A percentile compares a stretch with the other conserved stretches of the same genome.
Conservation (phyloP, 768 basidiomycete species). For the Russula sp. region DNA sequence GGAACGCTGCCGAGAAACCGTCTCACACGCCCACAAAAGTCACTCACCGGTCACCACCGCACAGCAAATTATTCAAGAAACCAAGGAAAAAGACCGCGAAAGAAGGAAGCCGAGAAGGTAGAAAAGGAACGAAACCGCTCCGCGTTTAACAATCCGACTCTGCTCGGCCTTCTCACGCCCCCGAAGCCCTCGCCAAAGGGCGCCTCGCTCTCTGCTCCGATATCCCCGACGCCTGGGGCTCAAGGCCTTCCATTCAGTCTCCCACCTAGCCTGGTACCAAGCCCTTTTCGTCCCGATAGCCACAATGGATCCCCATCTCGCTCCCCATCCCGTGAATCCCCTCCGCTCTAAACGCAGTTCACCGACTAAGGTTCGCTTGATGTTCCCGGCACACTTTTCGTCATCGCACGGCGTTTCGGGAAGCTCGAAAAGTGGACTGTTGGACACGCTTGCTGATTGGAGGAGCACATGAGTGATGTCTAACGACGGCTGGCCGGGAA, state of each 20-base stretch:
- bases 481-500: slow-evolving; percentile 86
- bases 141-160: slow-evolving; percentile 52
- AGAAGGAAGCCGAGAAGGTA: slow-evolving; percentile 42
- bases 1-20: slow-evolving; percentile 67
- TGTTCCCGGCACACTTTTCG: slow-evolving; percentile 67
- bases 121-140: slow-evolving; percentile 41
- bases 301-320: slow-evolving; percentile 47
- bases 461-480: slow-evolving; percentile 90
- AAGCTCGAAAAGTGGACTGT: slow-evolving; percentile 91
- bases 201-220: slow-evolving; percentile 52
- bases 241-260: slow-evolving; percentile 44
- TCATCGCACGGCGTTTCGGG: slow-evolving; percentile 77
- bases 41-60: slow-evolving; percentile 84
- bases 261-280: slow-evolving; percentile 59
- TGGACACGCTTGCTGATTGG: slow-evolving; percentile 80
- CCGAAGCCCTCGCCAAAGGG: slow-evolving; percentile 45
- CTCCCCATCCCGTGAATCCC: slow-evolving; percentile 54
- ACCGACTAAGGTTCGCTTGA: slow-evolving; percentile 68
- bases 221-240: slow-evolving; percentile 64
- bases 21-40: slow-evolving; percentile 74
- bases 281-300: slow-evolving; percentile 56
- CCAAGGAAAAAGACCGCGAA: slow-evolving; percentile 57
- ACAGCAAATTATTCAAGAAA: slow-evolving; percentile 74
- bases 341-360: slow-evolving; percentile 77
- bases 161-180: slow-evolving; percentile 53